These are phyloP conservation scores for Thelonectria blattea DNA, from an alignment of 2,329 filamentous ascomycete species.

Conservation along the genomic window DNA sequence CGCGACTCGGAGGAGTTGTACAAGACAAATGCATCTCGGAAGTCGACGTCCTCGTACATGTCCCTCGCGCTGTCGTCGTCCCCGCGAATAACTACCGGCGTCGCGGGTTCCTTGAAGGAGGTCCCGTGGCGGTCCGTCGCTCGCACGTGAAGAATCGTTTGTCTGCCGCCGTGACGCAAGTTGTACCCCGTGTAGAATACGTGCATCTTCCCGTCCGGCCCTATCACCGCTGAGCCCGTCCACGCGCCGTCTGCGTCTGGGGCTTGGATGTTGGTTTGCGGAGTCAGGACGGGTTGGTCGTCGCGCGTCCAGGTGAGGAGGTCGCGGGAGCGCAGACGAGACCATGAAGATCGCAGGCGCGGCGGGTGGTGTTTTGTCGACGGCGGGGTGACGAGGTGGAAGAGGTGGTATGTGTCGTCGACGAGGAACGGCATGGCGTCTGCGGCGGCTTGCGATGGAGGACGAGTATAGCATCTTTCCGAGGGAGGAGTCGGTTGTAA, in stretches of 20 bases:
- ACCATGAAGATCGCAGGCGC: slow-evolving; percentile 42
- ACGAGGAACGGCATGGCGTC: slow-evolving; percentile 46
- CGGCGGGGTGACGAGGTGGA: slow-evolving; percentile 43
- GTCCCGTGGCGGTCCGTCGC: slow-evolving; percentile 38
- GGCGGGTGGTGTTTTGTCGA: slow-evolving; percentile 43
- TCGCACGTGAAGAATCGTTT: slow-evolving; percentile 41
- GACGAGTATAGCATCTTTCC: slow-evolving; percentile 38
- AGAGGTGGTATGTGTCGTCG: slow-evolving; percentile 45
- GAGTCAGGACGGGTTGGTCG: slow-evolving; percentile 30
- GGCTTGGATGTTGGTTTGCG: slow-evolving; percentile 26
- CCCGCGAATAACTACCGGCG: slow-evolving; percentile 33
- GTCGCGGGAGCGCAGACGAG: slow-evolving; percentile 39
- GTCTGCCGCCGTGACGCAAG: slow-evolving; percentile 38
- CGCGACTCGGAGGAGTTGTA: slow-evolving; percentile 38
- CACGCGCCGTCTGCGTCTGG: slow-evolving; percentile 44
- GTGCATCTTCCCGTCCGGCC: slow-evolving; percentile 42
- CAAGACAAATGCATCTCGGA: slow-evolving; percentile 46
- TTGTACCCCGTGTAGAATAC: slow-evolving; percentile 48
- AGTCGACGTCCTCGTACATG: slow-evolving; percentile 44
- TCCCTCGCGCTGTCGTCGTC: no score
- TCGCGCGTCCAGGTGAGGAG: slow-evolving; percentile 42
- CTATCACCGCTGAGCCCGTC: slow-evolving; percentile 44
- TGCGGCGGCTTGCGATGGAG: slow-evolving; percentile 41
- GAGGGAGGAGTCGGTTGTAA: slow-evolving; percentile 35
- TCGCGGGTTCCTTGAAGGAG: slow-evolving; percentile 32